Conservation (phyloP, 805 yeast species). For the Wickerhamomyces canadensis region DNA sequence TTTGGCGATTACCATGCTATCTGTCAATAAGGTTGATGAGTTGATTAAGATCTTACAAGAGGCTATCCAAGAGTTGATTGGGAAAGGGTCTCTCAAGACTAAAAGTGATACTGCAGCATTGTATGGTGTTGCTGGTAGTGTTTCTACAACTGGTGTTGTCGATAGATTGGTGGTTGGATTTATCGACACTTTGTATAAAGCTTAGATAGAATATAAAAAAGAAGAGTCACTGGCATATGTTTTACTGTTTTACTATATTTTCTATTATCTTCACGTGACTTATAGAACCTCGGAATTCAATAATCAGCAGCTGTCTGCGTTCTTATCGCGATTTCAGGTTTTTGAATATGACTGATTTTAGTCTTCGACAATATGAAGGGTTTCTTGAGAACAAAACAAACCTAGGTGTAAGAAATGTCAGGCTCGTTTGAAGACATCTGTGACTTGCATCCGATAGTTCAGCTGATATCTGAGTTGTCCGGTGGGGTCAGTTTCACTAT, state of each 20-base stretch:
- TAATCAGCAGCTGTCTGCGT: too few relatives aligned
- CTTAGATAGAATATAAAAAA: too few relatives aligned
- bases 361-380: too few relatives aligned
- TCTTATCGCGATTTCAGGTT: too few relatives aligned
- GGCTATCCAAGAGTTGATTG: conserved; percentile 17
- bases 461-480: conserved; percentile 28
- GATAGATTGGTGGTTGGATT: conserved; percentile 75
- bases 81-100: conserved; percentile 18
- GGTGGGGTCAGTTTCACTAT: conserved; percentile 41
- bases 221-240: too few relatives aligned
- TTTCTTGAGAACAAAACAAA: too few relatives aligned
- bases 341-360: too few relatives aligned
- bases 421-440: conserved; percentile 3
- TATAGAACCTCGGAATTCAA: too few relatives aligned
- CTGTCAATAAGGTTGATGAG: conserved; percentile 55
- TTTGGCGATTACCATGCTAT: conserved; percentile 76
- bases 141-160: conserved; percentile 78
- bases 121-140: conserved; percentile 94
- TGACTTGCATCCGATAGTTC: conserved; percentile 8
- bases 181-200: conserved; percentile 73
- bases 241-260: too few relatives aligned
- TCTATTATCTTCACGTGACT: too few relatives aligned
- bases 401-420: too few relatives aligned
- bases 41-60: conserved; percentile 42
- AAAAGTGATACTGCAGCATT: conserved; percentile 75